Base-by-base conservation (phyloP, 2,329 filamentous ascomycete species). In the Microdochium trichocladiopsis region DNA sequence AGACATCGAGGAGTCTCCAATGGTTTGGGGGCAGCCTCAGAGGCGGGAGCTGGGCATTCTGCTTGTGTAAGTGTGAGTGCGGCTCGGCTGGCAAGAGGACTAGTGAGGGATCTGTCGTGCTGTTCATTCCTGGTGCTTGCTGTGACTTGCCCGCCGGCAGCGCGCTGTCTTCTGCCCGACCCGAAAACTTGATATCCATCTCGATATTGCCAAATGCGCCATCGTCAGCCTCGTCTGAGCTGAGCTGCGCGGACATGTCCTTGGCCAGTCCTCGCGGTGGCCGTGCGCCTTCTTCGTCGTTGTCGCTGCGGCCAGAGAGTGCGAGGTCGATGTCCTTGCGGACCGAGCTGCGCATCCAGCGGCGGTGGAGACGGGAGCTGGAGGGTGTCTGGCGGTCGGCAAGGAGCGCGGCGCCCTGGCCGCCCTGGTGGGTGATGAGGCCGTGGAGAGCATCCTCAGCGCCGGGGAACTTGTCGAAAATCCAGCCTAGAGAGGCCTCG, bases 1-100 rank as follows among this genome's bases (percentile, higher is more conserved):
- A 91, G 4, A 87, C 76, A 57, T 90, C 85, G 37, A 91, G 69
- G 3, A 91, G 73, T 2, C 77, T 72, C 71, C 75, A 83, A 62
- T 76, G 80, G 60, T 80, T 77, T 16, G 66, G 61, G 16, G 77
- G 83, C 0, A 87, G 68, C 41, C 61, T 68, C 16, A 59, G 49
- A 11, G 52, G 50, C 22, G n/a, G n/a, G 6, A 24, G 45, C n/a
- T 47, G 14, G 22, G 25, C 48, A 22, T 25, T 37, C 51, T 50
- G 8, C 52, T 36, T 28, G 28, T 24, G 16, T 51, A 22, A 25
- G 12, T 33, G 12, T 22, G 18, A 45, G 4, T 18, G 12, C 5
- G 41, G 21, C 6, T 23, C 21, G 16, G 21, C 41, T 8, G 41
- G 41, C 18, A 45, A 8, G 6, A 23, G 21, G 12, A 23, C 41